These are phyloP conservation scores for Erythrophleum ivorense DNA, from an alignment of 331 rosid species.

Conservation along the genomic window DNA sequence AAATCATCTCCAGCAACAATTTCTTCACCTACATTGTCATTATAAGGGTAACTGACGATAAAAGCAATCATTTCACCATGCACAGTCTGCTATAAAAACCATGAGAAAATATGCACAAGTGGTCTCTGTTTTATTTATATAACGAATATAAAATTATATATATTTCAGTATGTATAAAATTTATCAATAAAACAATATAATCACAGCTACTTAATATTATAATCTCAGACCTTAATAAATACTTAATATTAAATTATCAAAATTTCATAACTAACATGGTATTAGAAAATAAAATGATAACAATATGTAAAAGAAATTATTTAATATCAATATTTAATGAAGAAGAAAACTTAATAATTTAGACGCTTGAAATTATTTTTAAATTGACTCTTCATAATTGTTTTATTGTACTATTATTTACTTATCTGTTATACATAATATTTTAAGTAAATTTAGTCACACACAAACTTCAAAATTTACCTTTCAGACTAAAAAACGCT, in stretches of 20 bases:
- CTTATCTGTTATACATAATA: background rate
- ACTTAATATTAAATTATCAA: background rate
- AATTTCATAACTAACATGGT: constrained; percentile 11
- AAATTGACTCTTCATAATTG: background rate
- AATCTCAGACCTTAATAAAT: background rate
- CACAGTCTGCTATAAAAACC: background rate
- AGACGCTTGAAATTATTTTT: background rate
- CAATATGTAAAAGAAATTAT: background rate
- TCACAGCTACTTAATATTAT: constrained; percentile 2
- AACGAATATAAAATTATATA: background rate
- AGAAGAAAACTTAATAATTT: background rate
- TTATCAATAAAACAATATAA: background rate
- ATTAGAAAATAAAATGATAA: background rate
- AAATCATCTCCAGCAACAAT: constrained; percentile 91
- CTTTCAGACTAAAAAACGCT: background rate
- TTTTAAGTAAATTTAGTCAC: background rate
- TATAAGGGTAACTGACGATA: constrained; percentile 21
- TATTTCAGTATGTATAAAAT: constrained; percentile 7
- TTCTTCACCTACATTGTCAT: constrained; percentile 72
- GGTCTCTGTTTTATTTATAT: background rate
- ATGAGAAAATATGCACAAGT: background rate
- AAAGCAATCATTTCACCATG: constrained; percentile 11
- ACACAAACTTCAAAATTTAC: background rate
- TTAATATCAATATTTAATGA: background rate
- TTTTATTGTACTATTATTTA: background rate